Evolutionary conservation across 495 filamentous ascomycete genomes (phyloP).

Genomic region (Podospora pseudoanserina): DNA sequence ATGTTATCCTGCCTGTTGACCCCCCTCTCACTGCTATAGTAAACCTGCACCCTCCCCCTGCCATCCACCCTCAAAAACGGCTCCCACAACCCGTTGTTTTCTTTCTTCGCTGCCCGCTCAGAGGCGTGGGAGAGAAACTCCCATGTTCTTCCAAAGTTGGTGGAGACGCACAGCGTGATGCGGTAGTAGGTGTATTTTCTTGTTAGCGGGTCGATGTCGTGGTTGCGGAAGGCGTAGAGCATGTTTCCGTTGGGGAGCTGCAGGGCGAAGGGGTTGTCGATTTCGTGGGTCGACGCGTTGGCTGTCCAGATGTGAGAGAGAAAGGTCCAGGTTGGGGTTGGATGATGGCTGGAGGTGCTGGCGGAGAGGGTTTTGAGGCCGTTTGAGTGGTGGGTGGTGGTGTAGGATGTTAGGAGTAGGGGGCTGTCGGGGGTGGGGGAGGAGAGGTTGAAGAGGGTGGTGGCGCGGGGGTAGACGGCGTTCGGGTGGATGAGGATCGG

Average conservation of each 20-base stretch:
- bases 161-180: slow-evolving; percentile 16
- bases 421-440: background rate
- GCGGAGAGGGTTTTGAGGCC: background rate
- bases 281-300: slow-evolving; percentile 42
- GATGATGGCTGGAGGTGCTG: slow-evolving; percentile 29
- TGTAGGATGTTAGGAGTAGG: background rate
- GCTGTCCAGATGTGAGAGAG: slow-evolving; percentile 34
- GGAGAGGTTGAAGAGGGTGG: background rate
- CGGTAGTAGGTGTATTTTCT: slow-evolving; percentile 39
- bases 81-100: slow-evolving; percentile 18
- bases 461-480: slow-evolving; percentile 25
- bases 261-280: slow-evolving; percentile 58
- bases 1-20: slow-evolving; percentile 19
- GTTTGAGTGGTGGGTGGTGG: background rate
- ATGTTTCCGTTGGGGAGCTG: slow-evolving; percentile 49
- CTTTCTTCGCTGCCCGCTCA: background rate
- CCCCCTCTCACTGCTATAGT: slow-evolving; percentile 15
- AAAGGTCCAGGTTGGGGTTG: slow-evolving; percentile 38
- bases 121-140: slow-evolving; percentile 12
- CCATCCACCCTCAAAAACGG: slow-evolving; percentile 16
- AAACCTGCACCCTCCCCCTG: slow-evolving; percentile 15
- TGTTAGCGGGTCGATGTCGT: slow-evolving; percentile 40
- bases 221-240: slow-evolving; percentile 59
- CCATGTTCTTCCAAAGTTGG: slow-evolving; percentile 10
- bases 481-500: background rate